These are phyloP conservation scores for Huntiella bhutanensis DNA, from an alignment of 2,329 filamentous ascomycete genomes.

Conservation along the genomic window DNA sequence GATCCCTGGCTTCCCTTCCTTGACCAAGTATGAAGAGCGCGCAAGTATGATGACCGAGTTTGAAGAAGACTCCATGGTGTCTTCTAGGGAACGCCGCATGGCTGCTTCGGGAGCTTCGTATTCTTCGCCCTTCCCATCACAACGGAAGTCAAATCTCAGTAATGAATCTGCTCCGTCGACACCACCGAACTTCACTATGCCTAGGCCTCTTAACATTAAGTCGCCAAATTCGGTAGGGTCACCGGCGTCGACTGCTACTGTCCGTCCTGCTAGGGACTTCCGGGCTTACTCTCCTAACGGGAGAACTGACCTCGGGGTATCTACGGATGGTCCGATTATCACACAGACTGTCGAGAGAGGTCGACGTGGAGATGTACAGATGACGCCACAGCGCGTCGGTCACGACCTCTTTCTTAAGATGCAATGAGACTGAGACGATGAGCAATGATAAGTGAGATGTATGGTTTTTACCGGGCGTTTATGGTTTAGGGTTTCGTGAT, in stretches of 20 bases:
- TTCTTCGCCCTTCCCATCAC: background rate
- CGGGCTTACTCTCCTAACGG: background rate
- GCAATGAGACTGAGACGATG: no score
- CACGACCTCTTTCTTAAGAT: constrained; percentile 35
- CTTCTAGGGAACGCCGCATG: constrained; percentile 18
- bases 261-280: background rate
- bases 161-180: no score
- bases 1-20: background rate
- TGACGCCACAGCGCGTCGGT: constrained; percentile 48
- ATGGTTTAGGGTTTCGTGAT: no score
- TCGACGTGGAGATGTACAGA: background rate
- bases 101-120: constrained; percentile 25
- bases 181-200: no score
- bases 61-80: constrained; percentile 27
- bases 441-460: no score
- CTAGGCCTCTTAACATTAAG: no score
- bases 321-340: background rate
- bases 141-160: background rate
- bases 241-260: background rate
- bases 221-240: no score
- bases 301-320: background rate
- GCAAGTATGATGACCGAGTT: constrained; percentile 33
- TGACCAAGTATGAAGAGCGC: constrained; percentile 14
- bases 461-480: no score
- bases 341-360: no score